A percentile compares a stretch with the other conserved stretches of the same genome.
Evolutionary conservation across 768 basidiomycete species (phyloP).

Genomic region (Porpolomopsis calyptriformis): DNA sequence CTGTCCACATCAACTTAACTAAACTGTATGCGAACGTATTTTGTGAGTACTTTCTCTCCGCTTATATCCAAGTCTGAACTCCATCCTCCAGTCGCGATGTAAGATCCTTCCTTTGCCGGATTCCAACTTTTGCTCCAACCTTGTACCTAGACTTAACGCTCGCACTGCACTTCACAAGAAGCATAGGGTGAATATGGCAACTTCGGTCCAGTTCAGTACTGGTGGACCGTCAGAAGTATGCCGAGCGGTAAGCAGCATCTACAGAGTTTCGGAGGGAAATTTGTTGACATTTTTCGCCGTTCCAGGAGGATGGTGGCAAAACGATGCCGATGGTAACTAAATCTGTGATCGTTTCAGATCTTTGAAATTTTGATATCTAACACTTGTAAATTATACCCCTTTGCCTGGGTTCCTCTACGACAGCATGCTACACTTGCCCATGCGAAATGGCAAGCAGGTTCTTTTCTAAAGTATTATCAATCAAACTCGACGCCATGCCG

Average conservation of each 20-base stretch:
- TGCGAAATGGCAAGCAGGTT: too few species aligned
- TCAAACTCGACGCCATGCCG: too few species aligned
- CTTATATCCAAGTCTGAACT: not conserved
- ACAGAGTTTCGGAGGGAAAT: not conserved
- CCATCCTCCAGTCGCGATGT: slow-evolving; percentile 25
- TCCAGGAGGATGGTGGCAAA: not conserved
- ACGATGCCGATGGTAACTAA: slow-evolving; percentile 18
- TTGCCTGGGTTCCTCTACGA: too few species aligned
- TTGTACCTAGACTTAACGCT: slow-evolving; percentile 20
- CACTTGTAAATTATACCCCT: too few species aligned
- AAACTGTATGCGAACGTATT: slow-evolving; percentile 41
- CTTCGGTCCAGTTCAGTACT: slow-evolving; percentile 8
- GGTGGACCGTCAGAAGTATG: slow-evolving; percentile 2
- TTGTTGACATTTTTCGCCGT: not conserved
- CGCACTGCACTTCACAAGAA: slow-evolving; percentile 13
- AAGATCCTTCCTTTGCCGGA: too few species aligned
- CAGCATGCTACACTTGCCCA: too few species aligned
- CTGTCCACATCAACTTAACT: slow-evolving; percentile 38
- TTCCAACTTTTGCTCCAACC: too few species aligned
- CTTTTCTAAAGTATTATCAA: too few species aligned
- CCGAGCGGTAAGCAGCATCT: not conserved
- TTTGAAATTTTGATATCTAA: too few species aligned
- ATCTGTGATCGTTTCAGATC: slow-evolving; percentile 15
- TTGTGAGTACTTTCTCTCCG: slow-evolving; percentile 29
- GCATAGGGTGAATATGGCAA: not conserved